Evolutionary conservation across 768 basidiomycete species (phyloP).

Genomic region (Solioccasus polychromus): DNA sequence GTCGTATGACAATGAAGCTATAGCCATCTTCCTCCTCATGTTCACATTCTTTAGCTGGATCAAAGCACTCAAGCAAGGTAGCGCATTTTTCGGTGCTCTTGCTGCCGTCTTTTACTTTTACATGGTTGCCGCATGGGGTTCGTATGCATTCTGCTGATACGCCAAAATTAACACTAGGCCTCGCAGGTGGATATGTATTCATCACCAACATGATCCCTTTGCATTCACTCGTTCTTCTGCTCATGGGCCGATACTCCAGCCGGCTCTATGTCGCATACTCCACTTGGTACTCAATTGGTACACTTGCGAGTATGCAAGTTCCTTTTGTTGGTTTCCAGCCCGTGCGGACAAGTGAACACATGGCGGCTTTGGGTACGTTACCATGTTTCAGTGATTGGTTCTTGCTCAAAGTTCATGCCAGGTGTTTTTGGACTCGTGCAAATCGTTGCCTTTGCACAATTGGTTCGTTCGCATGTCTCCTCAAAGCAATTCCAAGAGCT

Average conservation of each 20-base stretch:
- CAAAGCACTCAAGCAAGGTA: constrained; percentile 90
- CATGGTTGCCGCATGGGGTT: constrained; percentile 99
- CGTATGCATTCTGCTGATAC: constrained; percentile 17
- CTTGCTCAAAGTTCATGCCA: constrained; percentile 30
- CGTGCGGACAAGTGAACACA: constrained; percentile 96
- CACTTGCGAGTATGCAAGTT: constrained; percentile 97
- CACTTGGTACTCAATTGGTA: constrained; percentile 97
- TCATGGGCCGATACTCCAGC: constrained; percentile 94
- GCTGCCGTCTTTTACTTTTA: constrained; percentile 98
- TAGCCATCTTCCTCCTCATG: constrained; percentile 99
- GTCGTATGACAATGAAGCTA: constrained; percentile 99
- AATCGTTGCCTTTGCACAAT: constrained; percentile 89
- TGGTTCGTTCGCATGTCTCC: constrained; percentile 85
- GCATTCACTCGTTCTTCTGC: constrained; percentile 88
- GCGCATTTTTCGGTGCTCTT: constrained; percentile 84
- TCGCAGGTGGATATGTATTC: constrained; percentile 91
- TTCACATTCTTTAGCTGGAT: constrained; percentile 98
- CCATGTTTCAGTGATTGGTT: background rate
- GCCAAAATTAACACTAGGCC: constrained; percentile 10
- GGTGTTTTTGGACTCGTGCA: constrained; percentile 96
- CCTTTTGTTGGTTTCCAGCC: constrained; percentile 99
- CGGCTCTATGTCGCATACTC: constrained; percentile 95
- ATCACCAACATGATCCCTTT: constrained; percentile 99
- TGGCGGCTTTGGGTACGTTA: constrained; percentile 85
- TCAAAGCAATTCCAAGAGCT: constrained; percentile 90